Evolutionary conservation across 257 asterid species (phyloP), one percentile per base, ranked within the genome.

Genomic region (Ocimum tenuiflorum): DNA sequence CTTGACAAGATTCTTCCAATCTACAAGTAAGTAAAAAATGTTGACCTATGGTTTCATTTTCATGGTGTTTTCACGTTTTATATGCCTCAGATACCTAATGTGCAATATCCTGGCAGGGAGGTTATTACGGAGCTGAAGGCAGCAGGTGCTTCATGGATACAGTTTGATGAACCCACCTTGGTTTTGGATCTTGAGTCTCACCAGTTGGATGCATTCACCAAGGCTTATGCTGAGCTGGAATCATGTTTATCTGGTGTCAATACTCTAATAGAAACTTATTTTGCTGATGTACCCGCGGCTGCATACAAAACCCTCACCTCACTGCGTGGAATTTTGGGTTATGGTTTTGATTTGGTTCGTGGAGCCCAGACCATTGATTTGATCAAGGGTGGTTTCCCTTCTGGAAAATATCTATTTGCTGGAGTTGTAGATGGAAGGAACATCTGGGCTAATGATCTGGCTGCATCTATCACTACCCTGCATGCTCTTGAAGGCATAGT

Each of bases 401-500:
- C 96, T 9, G 97, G 95, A 65, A 92, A 92, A 56, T 87, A 83
- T 84, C 83, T 92, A 49, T 89, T 89, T 74, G 99, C 99, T 35
- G 99, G 97, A 68, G 85, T 89, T 60, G 99, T 92, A 76, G 99
- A 92, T 46, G 99, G 99, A 70, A 92, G 99, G 81, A 92, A 92
- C 83, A 86, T 92, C 68, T 92, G 99, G 99, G 99, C 99, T 54
- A 92, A 92, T 77, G 94, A 92, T 77, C 86, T 89, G 58, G 60
- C 81, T 71, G 77, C 85, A 78, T 89, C 99, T 70, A 85, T 87
- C 62, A 51, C 60, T 53, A 78, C 78, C 78, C 81, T 92, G 62
- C 60, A 82, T 45, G 51, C 91, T 63, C 95, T 92, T 64, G 99
- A 61, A 45, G 54, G 68, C 43, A 61, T 61, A 7, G 68, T 61